Evolutionary conservation across 2,329 filamentous ascomycete genomes (phyloP).

Genomic region (Fusarium coicis): DNA sequence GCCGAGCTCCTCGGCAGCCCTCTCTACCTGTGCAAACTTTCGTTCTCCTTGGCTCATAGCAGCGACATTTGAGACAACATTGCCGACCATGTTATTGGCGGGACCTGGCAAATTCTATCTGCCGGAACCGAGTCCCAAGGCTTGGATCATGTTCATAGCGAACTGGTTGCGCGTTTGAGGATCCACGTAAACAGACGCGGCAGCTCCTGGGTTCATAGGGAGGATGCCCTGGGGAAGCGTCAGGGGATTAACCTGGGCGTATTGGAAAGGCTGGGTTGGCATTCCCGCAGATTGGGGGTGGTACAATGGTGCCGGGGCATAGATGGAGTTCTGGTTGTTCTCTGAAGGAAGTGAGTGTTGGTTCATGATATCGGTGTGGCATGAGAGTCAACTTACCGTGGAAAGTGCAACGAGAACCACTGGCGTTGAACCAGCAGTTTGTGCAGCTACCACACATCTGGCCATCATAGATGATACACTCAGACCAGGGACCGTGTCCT

Average conservation of each 20-base stretch:
- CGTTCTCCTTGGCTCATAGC: conserved; percentile 57
- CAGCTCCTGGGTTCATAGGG: background rate
- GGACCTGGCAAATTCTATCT: conserved; percentile 46
- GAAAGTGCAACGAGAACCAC: conserved; percentile 68
- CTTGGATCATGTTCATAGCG: conserved; percentile 26
- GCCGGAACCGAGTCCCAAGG: conserved; percentile 49
- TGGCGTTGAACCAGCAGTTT: conserved; percentile 73
- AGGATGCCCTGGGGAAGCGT: background rate
- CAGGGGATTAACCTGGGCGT: background rate
- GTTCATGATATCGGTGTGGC: background rate
- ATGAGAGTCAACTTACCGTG: conserved; percentile 59
- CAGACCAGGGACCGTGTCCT: conserved; percentile 68
- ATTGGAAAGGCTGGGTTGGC: background rate
- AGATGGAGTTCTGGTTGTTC: conserved; percentile 36
- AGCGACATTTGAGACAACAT: conserved; percentile 59
- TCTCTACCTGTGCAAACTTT: conserved; percentile 63
- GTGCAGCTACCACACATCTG: conserved; percentile 71
- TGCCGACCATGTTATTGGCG: conserved; percentile 42
- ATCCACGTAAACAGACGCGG: background rate
- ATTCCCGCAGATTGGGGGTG: conserved; percentile 4
- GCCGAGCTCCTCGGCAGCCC: conserved; percentile 65
- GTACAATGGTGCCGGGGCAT: conserved; percentile 4
- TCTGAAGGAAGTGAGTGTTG: conserved; percentile 20
- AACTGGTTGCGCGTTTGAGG: conserved; percentile 33
- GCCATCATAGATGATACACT: conserved; percentile 68